phyloP scores from a whole-genome alignment of 768 basidiomycete genomes.

The Naganishia antarctica region DNA sequence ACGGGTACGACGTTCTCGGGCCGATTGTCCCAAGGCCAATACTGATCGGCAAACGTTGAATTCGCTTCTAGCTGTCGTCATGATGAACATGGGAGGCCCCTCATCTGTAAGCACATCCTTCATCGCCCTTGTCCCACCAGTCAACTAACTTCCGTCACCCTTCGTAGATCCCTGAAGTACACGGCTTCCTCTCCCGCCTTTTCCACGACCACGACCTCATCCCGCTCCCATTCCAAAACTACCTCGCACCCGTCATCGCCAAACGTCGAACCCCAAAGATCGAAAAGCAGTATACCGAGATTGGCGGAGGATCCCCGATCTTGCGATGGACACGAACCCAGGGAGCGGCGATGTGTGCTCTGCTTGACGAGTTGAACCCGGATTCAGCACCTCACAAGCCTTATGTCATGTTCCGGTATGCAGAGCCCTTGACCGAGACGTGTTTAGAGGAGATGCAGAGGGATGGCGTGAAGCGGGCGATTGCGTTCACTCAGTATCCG shows the following conservation, averaged over 20 bases:
- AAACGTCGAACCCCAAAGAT: conserved; percentile 82
- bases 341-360: conserved; percentile 78
- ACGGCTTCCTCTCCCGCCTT: conserved; percentile 84
- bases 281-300: conserved; percentile 86
- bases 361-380: conserved; percentile 92
- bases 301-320: conserved; percentile 96
- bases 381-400: conserved; percentile 89
- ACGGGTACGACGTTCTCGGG: not conserved
- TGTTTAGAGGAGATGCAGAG: conserved; percentile 75
- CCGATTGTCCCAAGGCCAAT: too few species aligned
- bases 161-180: conserved; percentile 76
- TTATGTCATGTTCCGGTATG: conserved; percentile 92
- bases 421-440: conserved; percentile 76
- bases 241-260: conserved; percentile 84
- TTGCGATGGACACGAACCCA: conserved; percentile 80
- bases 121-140: not conserved
- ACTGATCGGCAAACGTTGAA: too few species aligned
- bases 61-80: conserved; percentile 77
- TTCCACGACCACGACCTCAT: conserved; percentile 92
- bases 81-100: conserved; percentile 99
- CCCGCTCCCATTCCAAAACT: conserved; percentile 82
- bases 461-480: conserved; percentile 84
- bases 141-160: conserved; percentile 18
- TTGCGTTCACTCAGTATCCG: conserved; percentile 97
- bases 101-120: conserved; percentile 61